Evolutionary conservation across 2,329 filamentous ascomycete species (phyloP), one percentile per base, ranked within the genome.

Genomic region (Triangularia verruculosa): DNA sequence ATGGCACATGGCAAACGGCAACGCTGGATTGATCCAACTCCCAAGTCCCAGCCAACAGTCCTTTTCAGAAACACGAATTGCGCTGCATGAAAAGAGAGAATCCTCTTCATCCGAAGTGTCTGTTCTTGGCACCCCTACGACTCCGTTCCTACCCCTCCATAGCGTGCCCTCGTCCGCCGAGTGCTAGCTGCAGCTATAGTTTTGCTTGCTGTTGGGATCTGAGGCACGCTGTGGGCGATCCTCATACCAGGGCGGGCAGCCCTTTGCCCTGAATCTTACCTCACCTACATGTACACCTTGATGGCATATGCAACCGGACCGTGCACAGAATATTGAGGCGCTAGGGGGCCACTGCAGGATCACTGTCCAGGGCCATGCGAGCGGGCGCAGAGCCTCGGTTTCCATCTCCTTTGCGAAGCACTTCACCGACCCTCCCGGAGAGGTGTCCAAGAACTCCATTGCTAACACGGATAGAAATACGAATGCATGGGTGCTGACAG

Each of bases 361-460:
- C 28, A 58, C 17, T 57, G n/a, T 17, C 28, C 59, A 57, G 55
- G 57, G 47, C 57, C 59, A 62, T 22, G 28, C 27, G 54, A 27
- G 43, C 25, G 27, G 24, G 34, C 32, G 57, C 57, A 66, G 61
- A 66, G 64, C 64, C 61, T 66, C 64, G 61, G 60, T 61, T 65
- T 65, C 65, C 55, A 55, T 57, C 53, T 57, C 28, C 30, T 20
- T 30, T 53, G 57, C 52, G 62, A 62, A 39, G 43, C 57, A 43
- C 32, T 17, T 54, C 51, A 54, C 51, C 51, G 51, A 54, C 51
- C 51, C 27, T 27, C 51, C 51, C 25, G 25, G 55, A 66, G 61
- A 56, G n/a, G n/a, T 20, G 39, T 17, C n/a, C 39, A 47, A 47
- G 34, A 47, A 47, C 30, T n/a, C n/a, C 17, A 59, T 60, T 60